Evolutionary conservation across 1,284 basidiomycete species (phyloP), one percentile per base, ranked within the genome.

Genomic region (Moesziomyces sp.): DNA sequence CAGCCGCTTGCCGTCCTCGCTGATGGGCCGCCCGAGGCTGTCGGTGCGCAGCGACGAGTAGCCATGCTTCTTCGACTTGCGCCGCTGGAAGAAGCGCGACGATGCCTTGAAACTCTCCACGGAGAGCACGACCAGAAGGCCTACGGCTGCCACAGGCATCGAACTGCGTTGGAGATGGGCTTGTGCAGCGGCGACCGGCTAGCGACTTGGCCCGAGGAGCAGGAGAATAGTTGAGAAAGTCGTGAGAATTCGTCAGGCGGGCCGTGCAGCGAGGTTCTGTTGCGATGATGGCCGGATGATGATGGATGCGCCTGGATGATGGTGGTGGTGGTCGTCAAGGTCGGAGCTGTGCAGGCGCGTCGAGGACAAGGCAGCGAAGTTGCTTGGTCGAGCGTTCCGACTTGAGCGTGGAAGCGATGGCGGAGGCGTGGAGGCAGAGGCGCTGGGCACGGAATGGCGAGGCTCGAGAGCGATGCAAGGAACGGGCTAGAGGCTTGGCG

Each of bases 51-150:
- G 61, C 5, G 57, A 63, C 10, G 57, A 46, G n/a, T 72, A 75
- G 57, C 73, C 73, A 53, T 75, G 68, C 51, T 75, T 75, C 40
- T 51, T 55, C 4, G 64, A 68, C 43, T 65, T 71, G 53, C 73
- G 73, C 33, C 44, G 60, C 46, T 75, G 11, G 45, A 64, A 54
- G 44, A 61, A 61, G 44, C 73, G 73, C 38, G 68, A 61, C 2
- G 73, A 71, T 16, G 64, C 73, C 53, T 75, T 72, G 52, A 42
- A 75, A 48, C 56, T 57, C 52, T 75, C 68, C 44, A 75, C 60
- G n/a, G 68, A 71, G 14, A 75, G 57, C 23, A 56, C 47, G 44
- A 72, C 64, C 53, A 75, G 21, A 7, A 75, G 54, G 46, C 49
- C 60, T 3, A 75, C 61, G 26, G 68, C 68, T 53, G 50, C 73